Conservation (phyloP, 2,329 filamentous ascomycete species). For the Trichoderma harzianum region DNA sequence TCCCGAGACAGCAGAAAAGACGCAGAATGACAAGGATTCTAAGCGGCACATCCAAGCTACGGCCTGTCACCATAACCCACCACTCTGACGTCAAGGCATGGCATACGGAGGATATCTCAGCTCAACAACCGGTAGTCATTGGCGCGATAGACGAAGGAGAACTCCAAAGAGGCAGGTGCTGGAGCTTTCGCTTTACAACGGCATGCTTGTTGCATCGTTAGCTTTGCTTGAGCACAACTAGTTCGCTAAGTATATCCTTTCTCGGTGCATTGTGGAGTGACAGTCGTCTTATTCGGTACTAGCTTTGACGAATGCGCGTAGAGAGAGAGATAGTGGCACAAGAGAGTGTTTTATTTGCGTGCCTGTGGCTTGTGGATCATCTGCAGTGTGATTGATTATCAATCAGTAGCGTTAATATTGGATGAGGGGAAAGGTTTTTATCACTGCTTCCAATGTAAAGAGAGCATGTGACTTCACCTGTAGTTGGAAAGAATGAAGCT, state of each 20-base stretch:
- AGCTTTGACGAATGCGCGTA: neutral
- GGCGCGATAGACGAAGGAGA: neutral
- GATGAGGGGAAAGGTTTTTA: neutral
- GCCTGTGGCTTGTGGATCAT: neutral
- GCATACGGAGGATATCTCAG: neutral
- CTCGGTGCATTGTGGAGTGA: neutral
- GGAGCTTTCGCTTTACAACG: neutral
- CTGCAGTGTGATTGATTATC: neutral
- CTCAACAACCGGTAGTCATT: neutral
- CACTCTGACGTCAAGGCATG: neutral
- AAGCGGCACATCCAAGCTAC: neutral
- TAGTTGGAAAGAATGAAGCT: neutral
- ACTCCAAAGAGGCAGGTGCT: neutral
- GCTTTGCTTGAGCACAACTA: neutral
- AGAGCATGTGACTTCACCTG: neutral
- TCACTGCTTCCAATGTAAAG: neutral
- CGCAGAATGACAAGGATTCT: neutral
- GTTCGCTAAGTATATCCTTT: neutral
- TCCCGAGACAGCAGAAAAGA: neutral
- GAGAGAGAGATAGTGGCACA: neutral
- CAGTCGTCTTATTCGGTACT: neutral
- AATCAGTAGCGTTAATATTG: neutral
- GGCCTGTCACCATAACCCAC: neutral
- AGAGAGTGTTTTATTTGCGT: neutral
- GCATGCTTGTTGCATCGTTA: neutral